Base-by-base conservation (phyloP, 305 asterid species). In the Euphrasia arctica region DNA sequence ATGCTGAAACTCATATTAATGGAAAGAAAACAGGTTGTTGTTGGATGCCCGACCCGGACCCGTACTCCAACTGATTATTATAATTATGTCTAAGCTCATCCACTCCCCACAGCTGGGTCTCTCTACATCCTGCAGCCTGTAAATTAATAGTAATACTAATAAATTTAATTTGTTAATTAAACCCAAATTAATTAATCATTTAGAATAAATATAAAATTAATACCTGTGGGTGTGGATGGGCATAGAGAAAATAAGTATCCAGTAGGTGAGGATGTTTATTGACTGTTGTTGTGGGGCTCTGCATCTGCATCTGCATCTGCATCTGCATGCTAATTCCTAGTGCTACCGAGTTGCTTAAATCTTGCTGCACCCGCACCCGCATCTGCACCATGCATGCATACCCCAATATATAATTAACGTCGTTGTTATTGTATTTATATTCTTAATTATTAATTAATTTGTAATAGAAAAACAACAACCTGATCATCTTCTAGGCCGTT, bases 21-120 rank as follows among this genome's bases (percentile, higher is more conserved):
- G 87, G 79, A 78, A 79, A 58, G 90, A 75, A 69, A 82, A 80
- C 71, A 89, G 79, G 80, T 67, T 78, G 83, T 48, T 68, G 90
- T 47, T 77, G 77, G 82, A 68, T 75, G 75, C 88, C 42, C 8
- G 42, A 36, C 43, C 43, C 42, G 0, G 42, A 36, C 9, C 42
- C 42, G 1, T 8, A 36, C 9, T 8, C 42, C 2, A 8, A 36
- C 42, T 36, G 42, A 36, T 81, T 85, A 78, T 76, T 70, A 43
- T 70, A 69, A 43, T 75, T 80, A 59, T 77, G 86, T 72, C 86
- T 86, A 51, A 75, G 95, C 42, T 81, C 95, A 64, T 84, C 92
- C 77, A 76, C 80, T 65, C 75, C 90, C 91, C 86, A 82, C 77
- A 80, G 27, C 27, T 25, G 72, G 63, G 29, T 70, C 74, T 85